Evolutionary conservation across 2,329 filamentous ascomycete genomes (phyloP).

Genomic region (Epichloe typhina): DNA sequence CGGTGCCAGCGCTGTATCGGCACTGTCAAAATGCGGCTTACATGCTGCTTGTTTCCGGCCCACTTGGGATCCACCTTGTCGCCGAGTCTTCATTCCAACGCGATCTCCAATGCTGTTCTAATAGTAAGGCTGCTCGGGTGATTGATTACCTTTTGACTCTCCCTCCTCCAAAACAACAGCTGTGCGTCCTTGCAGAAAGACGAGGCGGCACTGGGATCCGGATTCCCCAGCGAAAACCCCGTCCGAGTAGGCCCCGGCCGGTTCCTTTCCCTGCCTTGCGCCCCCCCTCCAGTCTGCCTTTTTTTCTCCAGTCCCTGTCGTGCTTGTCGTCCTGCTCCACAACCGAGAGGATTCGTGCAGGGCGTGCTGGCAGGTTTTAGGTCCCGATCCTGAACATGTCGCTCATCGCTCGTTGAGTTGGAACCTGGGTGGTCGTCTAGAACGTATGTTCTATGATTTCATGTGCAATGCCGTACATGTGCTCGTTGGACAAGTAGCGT

Average conservation of each 20-base stretch:
- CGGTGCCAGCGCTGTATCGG: not conserved
- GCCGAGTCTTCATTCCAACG: conserved; percentile 1
- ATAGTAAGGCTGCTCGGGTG: not conserved
- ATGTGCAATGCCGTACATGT: not conserved
- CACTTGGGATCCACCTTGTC: not conserved
- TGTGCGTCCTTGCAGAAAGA: not conserved
- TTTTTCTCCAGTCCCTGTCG: not conserved
- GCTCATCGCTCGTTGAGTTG: not conserved
- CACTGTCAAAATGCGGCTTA: not conserved
- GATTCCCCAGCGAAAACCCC: not conserved
- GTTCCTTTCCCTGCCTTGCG: not conserved
- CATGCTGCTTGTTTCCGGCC: not conserved
- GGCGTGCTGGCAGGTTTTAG: not conserved
- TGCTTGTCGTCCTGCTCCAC: not conserved
- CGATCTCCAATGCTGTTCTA: not conserved
- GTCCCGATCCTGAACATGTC: no score
- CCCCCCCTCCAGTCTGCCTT: not conserved
- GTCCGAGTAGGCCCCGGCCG: not conserved
- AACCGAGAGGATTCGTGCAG: not conserved
- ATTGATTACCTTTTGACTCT: not conserved
- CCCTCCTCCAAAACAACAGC: not conserved
- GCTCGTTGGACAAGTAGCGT: no score
- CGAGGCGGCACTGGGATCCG: not conserved
- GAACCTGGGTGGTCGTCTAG: not conserved
- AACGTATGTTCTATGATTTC: not conserved